A percentile compares a stretch with the other conserved stretches of the same genome.
These are phyloP conservation scores for Lichina pygmaea DNA, from an alignment of 495 filamentous ascomycete genomes.

Conservation along the genomic window DNA sequence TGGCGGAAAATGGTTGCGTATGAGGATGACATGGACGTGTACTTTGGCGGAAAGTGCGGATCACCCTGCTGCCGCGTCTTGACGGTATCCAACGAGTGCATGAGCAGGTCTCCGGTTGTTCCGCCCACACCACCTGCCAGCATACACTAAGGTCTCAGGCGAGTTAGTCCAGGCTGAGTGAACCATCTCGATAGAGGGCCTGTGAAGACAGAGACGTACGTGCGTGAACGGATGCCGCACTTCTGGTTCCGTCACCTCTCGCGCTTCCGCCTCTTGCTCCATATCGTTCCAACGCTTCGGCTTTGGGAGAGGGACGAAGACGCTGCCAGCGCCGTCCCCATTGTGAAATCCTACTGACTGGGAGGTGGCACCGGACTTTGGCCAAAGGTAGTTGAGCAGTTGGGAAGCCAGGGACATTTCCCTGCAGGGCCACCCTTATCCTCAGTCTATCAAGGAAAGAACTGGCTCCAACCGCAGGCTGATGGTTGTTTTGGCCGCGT, in stretches of 20 bases:
- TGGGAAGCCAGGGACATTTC: constrained; percentile 22
- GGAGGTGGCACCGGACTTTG: neutral
- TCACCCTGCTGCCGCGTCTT: constrained; percentile 98
- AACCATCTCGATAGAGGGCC: constrained; percentile 7
- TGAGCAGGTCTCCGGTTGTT: constrained; percentile 82
- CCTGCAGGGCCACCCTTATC: constrained; percentile 2
- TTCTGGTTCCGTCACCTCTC: constrained; percentile 20
- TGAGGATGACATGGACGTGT: constrained; percentile 63
- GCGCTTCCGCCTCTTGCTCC: constrained; percentile 4
- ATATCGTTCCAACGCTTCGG: constrained; percentile 2
- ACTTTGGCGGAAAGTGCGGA: constrained; percentile 69
- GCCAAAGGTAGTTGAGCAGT: constrained; percentile 17
- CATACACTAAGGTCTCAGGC: constrained; percentile 40
- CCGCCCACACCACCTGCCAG: constrained; percentile 78
- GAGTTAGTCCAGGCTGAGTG: neutral
- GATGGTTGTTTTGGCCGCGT: no score
- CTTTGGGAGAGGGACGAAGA: neutral
- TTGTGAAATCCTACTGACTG: neutral
- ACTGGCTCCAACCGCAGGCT: no score
- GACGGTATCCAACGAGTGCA: constrained; percentile 97
- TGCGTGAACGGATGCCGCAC: constrained; percentile 34
- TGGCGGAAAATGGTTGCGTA: constrained; percentile 83
- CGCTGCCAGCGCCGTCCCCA: neutral
- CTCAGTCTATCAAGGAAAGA: no score
- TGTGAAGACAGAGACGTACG: constrained; percentile 17